phyloP scores from a whole-genome alignment of 306 rosid genomes.

The Cucurbita pepo region DNA sequence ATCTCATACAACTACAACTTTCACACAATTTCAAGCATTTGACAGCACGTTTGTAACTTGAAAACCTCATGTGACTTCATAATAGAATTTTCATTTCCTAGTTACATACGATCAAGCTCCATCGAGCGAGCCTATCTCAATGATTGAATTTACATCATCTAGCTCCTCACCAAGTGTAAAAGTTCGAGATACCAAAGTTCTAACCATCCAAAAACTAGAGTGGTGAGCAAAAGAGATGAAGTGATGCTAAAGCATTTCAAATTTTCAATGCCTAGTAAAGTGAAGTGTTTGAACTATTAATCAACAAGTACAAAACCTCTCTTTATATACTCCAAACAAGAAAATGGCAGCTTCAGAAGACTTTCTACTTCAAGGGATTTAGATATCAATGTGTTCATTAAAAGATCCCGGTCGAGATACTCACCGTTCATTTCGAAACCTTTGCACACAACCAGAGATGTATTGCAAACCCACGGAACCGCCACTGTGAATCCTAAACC shows the following conservation, averaged over 20 bases:
- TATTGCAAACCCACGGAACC: constrained; percentile 83
- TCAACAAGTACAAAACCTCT: constrained; percentile 51
- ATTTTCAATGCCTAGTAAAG: neutral
- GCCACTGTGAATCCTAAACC: constrained; percentile 70
- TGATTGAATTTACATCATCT: no score
- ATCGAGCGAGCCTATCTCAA: no score
- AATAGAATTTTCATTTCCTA: no score
- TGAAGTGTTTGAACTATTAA: constrained; percentile 8
- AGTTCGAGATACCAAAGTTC: neutral
- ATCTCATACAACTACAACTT: no score
- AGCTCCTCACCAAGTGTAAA: no score
- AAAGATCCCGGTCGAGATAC: constrained; percentile 18
- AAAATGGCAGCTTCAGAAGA: constrained; percentile 52
- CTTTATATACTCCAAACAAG: constrained; percentile 58
- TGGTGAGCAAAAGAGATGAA: neutral
- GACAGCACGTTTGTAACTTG: no score
- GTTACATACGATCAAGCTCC: no score
- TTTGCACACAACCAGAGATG: constrained; percentile 73
- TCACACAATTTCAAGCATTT: no score
- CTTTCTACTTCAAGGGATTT: constrained; percentile 66
- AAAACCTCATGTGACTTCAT: no score
- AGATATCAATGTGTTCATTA: constrained; percentile 29
- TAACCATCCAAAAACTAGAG: neutral
- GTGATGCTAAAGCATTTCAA: neutral
- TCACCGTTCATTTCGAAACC: constrained; percentile 24